Base-by-base conservation (phyloP, 495 filamentous ascomycete species). In the Clohesyomyces aquaticus region DNA sequence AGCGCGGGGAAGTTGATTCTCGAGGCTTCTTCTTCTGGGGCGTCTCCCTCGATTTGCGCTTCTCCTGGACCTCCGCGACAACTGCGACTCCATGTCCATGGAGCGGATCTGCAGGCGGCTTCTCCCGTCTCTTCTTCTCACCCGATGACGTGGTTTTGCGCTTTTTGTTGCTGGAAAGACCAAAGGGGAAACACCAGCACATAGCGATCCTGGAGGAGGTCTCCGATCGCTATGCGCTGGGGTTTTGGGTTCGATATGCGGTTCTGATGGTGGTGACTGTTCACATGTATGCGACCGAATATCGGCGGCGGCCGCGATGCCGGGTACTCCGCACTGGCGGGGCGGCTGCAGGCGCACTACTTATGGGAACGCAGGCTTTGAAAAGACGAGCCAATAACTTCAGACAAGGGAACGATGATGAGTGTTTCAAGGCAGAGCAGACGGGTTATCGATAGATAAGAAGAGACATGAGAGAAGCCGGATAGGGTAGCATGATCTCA, bases 171-270 rank as follows among this genome's bases (percentile, higher is more conserved):
- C 19, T 53, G 26, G 67, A 54, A 26, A 45, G 26, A 19, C 67
- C 67, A 50, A 63, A 70, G 18, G 59, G 57, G 38, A 63, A 69
- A 38, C 55, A 63, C 59, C 63, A 70, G 59, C 67, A 70, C 67
- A 70, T 70, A 52, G 67, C 63, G 67, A 68, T 41, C 55, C 65
- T 48, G 38, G 51, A 53, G 38, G 43, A 35, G 46, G 50, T 35
- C 48, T 64, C 48, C 22, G 56, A 69, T 59, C 55, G 43, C 48
- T 55, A 61, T 57, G 61, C 49, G 66, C 61, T 26, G 16, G 27
- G 28, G 60, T 32, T 18, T 43, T 49, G 49, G 18, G 48, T 54
- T 16, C 48, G 50, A 41, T n/a, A 43, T 66, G 42, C 43, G 46
- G 41, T 18, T 42, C n/a, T 26, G 45, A 32, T 29, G 29, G 63